Percentiles rank a stretch among this genome's conserved stretches.
Evolutionary conservation across 495 filamentous ascomycete genomes (phyloP).

Genomic region (Pseudomonodictys pantanalensis): DNA sequence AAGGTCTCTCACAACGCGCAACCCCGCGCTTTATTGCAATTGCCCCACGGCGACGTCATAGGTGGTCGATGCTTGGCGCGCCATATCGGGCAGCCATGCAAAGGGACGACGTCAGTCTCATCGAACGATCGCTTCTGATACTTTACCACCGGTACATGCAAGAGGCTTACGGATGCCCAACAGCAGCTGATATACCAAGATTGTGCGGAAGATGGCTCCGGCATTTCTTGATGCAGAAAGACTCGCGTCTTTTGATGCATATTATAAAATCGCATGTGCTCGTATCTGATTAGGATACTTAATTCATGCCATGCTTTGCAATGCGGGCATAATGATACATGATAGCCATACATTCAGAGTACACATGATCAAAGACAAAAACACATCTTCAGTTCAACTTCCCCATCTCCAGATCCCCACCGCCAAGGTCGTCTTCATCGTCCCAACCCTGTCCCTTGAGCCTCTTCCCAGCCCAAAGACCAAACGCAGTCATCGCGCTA

Average conservation of each 20-base stretch:
- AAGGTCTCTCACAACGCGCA: not conserved
- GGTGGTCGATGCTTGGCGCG: constrained; percentile 3
- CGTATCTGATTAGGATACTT: too few relatives aligned
- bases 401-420: constrained; percentile 65
- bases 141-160: too few relatives aligned
- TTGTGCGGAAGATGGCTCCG: too few relatives aligned
- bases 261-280: too few relatives aligned
- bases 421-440: constrained; percentile 59
- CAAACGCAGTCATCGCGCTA: constrained; percentile 58
- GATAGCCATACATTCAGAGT: not conserved
- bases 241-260: too few relatives aligned
- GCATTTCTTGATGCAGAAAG: too few relatives aligned
- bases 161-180: too few relatives aligned
- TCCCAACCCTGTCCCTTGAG: constrained; percentile 53
- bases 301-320: not conserved
- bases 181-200: too few relatives aligned
- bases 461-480: constrained; percentile 66
- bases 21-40: constrained; percentile 16
- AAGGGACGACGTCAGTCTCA: not conserved
- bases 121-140: too few relatives aligned
- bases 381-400: constrained; percentile 47
- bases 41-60: constrained; percentile 22
- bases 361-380: too few relatives aligned
- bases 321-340: not conserved
- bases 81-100: constrained; percentile 10